Base-by-base conservation (phyloP, 139 green algal genomes). In the Micractinium conductrix region DNA sequence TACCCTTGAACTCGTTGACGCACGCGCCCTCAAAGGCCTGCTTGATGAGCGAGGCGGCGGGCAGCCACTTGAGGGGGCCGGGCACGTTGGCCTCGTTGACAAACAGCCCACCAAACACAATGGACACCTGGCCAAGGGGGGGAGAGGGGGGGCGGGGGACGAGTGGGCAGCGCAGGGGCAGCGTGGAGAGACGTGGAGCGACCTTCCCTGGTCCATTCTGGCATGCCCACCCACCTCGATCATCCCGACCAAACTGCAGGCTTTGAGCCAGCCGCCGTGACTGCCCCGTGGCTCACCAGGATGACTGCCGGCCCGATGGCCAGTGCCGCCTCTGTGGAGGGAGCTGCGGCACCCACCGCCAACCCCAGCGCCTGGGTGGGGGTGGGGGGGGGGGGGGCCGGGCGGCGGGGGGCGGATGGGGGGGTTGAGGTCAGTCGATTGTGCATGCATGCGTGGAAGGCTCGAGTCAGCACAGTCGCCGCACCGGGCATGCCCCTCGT, bases 81-180 rank as follows among this genome's bases (percentile, higher is more conserved):
- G 93, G 95, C 43, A 95, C 92, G 74, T 92, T 95, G 50, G 82
- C 81, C 4, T 88, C 73, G 73, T 98, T 98, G 58, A 96, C 92
- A 87, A 98, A 99, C 81, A 95, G 93, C 8, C 96, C 95, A 6
- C 96, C 96, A 84, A 98, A 98, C 43, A 99, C 94, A 76, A 99
- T 98, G 89, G 94, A 97, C 37, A 99, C 74, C 74, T 81, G 74
- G 35, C 4, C 45, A 7, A 0, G 26, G 35, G 30, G 37, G 50
- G n/a, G 44, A 16, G 53, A 21, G 2, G 53, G 53, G 74, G 35
- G 74, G 45, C 0, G 28, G 33, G 74, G 40, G 37, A 14, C 28
- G 30, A n/a, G n/a, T n/a, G n/a, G n/a, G n/a, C n/a, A n/a, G n/a
- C n/a, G n/a, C n/a, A n/a, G n/a, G n/a, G n/a, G n/a, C n/a, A n/a